A percentile compares a stretch with the other conserved stretches of the same genome.
phyloP scores from a whole-genome alignment of 2,329 filamentous ascomycete genomes.

The Colletotrichum coccodes region DNA sequence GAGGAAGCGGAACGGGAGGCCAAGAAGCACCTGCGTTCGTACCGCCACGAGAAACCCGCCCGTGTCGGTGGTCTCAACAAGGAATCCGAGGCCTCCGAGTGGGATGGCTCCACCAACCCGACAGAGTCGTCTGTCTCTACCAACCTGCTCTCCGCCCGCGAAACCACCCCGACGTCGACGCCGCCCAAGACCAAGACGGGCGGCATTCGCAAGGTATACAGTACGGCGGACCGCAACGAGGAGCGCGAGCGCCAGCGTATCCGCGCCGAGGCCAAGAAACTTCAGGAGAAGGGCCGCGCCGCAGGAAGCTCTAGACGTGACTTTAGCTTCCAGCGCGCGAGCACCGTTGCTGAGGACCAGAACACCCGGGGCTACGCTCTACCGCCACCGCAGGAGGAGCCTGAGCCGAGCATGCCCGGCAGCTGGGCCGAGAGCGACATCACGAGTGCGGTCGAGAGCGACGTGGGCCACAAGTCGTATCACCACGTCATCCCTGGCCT shows the following conservation, averaged over 20 bases:
- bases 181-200: conserved; percentile 55
- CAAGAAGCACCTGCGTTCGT: conserved; percentile 78
- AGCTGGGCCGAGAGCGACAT: conserved; percentile 52
- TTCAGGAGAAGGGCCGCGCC: conserved; percentile 63
- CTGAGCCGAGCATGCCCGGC: conserved; percentile 43
- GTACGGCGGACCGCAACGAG: conserved; percentile 64
- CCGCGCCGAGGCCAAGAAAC: conserved; percentile 64
- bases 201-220: conserved; percentile 72
- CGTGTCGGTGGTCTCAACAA: conserved; percentile 91
- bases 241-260: conserved; percentile 64
- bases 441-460: conserved; percentile 49
- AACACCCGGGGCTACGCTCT: conserved; percentile 36
- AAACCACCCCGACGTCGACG: conserved; percentile 66
- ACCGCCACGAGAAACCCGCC: conserved; percentile 87
- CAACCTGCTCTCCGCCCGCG: conserved; percentile 68
- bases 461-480: conserved; percentile 68
- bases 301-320: conserved; percentile 50
- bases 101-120: conserved; percentile 78
- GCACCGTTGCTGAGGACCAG: conserved; percentile 41
- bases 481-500: conserved; percentile 65
- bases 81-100: conserved; percentile 79
- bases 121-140: conserved; percentile 73
- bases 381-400: conserved; percentile 35
- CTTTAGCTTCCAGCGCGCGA: conserved; percentile 63
- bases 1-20: conserved; percentile 71